Conservation (phyloP, 169 alveolate species). For the Theileria annulata region DNA sequence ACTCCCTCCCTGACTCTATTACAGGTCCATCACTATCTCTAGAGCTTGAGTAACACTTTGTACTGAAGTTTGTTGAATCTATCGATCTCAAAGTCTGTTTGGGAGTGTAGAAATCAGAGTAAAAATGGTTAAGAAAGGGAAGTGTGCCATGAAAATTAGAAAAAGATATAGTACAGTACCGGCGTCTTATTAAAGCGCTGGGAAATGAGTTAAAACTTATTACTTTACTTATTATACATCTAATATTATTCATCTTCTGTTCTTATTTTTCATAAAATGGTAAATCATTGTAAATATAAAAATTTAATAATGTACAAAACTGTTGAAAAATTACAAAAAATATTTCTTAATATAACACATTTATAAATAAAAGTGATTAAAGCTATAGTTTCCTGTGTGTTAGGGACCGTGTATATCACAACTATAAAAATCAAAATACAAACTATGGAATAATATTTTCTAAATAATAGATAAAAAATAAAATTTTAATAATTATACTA, state of each 20-base stretch:
- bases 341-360: background rate
- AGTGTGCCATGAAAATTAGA: conserved; percentile 2
- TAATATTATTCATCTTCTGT: background rate
- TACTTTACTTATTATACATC: background rate
- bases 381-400: conserved; percentile 3
- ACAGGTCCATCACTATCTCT: background rate
- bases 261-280: background rate
- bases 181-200: background rate
- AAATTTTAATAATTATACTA: background rate
- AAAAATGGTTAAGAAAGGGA: background rate
- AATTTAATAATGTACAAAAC: background rate
- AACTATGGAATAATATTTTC: background rate
- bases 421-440: background rate
- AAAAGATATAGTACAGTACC: background rate
- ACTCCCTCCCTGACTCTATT: conserved; percentile 19
- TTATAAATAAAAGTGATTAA: background rate
- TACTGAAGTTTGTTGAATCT: background rate
- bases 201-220: background rate
- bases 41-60: conserved; percentile 5
- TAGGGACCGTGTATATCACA: background rate
- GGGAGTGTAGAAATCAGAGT: background rate
- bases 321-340: background rate
- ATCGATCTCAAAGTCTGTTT: background rate
- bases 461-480: conserved; percentile 2
- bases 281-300: background rate